Base-by-base conservation (phyloP, 2,329 filamentous ascomycete genomes). In the Cercospora beticola region DNA sequence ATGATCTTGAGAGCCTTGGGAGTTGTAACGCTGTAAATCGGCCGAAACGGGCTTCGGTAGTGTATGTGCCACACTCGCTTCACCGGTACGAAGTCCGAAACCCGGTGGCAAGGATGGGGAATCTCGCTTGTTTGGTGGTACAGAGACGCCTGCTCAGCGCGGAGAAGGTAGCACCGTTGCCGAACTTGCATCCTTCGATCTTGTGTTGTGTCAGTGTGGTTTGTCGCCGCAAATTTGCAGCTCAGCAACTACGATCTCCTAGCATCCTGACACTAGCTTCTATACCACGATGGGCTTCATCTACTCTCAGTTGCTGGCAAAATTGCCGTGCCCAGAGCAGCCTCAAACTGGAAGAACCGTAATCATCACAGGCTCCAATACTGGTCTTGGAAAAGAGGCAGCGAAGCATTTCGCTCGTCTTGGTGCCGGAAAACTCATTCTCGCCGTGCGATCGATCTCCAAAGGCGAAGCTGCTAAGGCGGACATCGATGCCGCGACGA, bases 301-400 rank as follows among this genome's bases (percentile, higher is more conserved):
- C 18, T 52, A 52, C 49, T 26, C 18, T 26, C 49, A 52, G 21
- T 14, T 52, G 3, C 12, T 52, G 49, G 21, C 21, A 23, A 52
- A 12, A 3, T 23, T 26, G 18, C 21, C 49, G 4, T 16, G 7
- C 5, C 49, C 49, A 10, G 21, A 12, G 18, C 18, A 23, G 9
- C 21, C 18, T 14, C 21, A 23, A 3, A 26, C 54, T 23, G 69
- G 66, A 21, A 66, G 65, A 46, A 70, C 66, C 8, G 61, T 70
- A 0, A 33, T 88, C 61, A 81, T 88, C 65, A 88, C 87, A 2
- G 87, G 87, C 28, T 86, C 82, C 68, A 89, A 88, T 72, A 86
- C 83, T 0, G 87, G 87, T 12, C 83, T 90, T 30, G 88, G 88
- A 2, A 84, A 83, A 49, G 83, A 89, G 70, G 82, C 66, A 23